phyloP scores from a whole-genome alignment of 352 stramenopile genomes.

The Pythium rhizo-oryzae region DNA sequence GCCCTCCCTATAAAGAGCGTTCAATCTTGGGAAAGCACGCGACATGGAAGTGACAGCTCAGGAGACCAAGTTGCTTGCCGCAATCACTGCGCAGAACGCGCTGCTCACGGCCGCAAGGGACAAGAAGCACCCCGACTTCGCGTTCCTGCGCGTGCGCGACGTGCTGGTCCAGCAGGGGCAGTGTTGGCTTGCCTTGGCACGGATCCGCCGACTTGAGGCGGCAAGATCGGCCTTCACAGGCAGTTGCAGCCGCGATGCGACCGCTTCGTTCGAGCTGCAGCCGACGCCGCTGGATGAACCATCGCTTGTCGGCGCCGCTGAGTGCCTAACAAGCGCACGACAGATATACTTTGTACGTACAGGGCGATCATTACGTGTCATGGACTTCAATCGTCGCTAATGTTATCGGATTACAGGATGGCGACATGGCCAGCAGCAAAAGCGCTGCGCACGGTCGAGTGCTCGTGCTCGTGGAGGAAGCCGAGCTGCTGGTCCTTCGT shows the following conservation, averaged over 20 bases:
- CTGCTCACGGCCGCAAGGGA: slow-evolving; percentile 33
- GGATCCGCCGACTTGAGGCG: slow-evolving; percentile 11
- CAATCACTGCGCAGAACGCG: slow-evolving; percentile 13
- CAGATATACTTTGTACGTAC: slow-evolving; percentile 20
- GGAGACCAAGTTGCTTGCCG: slow-evolving; percentile 20
- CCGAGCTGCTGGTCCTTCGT: slow-evolving; percentile 37
- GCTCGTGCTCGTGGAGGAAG: slow-evolving; percentile 50
- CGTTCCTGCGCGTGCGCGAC: slow-evolving; percentile 37
- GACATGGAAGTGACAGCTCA: neutral
- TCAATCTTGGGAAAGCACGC: too few species aligned
- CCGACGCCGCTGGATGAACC: neutral
- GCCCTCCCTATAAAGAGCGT: neutral
- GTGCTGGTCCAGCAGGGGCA: slow-evolving; percentile 36
- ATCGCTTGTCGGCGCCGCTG: neutral
- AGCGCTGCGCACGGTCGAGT: slow-evolving; percentile 43
- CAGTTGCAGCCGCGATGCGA: neutral
- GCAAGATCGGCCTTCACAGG: neutral
- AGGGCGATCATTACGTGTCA: neutral
- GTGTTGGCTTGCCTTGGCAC: slow-evolving; percentile 22
- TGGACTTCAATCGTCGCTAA: neutral
- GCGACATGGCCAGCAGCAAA: slow-evolving; percentile 34
- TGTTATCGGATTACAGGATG: neutral
- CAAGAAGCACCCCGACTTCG: slow-evolving; percentile 51
- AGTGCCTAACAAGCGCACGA: slow-evolving; percentile 4
- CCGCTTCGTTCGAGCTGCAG: neutral